phyloP scores from a whole-genome alignment of 139 green algal species.

The Yamagishiella unicocca region DNA sequence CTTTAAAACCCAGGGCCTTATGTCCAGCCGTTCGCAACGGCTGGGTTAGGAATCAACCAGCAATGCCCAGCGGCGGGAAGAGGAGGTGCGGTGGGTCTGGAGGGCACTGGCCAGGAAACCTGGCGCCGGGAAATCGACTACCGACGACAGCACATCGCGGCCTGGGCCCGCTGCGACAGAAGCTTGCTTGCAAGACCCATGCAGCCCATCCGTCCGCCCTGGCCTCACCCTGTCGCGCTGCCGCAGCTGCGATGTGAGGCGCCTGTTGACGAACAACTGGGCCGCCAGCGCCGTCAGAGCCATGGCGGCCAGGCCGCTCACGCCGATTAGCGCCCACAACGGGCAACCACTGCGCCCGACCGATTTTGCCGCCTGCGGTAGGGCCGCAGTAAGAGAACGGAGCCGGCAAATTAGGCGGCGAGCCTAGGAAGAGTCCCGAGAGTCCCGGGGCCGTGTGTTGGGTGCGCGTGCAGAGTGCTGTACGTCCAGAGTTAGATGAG shows the following conservation, averaged over 20 bases:
- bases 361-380: background rate
- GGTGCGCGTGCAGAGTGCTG: too few relatives aligned
- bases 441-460: too few relatives aligned
- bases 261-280: conserved; percentile 17
- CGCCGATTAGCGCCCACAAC: conserved; percentile 28
- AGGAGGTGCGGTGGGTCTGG: background rate
- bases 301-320: conserved; percentile 24
- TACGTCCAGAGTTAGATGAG: too few relatives aligned
- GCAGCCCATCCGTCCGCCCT: too few relatives aligned
- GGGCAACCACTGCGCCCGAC: conserved; percentile 7
- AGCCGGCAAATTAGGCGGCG: background rate
- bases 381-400: background rate
- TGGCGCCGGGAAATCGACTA: too few relatives aligned
- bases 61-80: background rate
- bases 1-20: too few relatives aligned
- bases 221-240: conserved; percentile 44
- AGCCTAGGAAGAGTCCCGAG: background rate
- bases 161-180: too few relatives aligned
- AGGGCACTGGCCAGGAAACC: too few relatives aligned
- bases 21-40: too few relatives aligned
- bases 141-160: too few relatives aligned
- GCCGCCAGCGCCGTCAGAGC: conserved; percentile 29
- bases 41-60: too few relatives aligned
- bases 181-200: too few relatives aligned
- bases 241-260: conserved; percentile 21